These are phyloP conservation scores for Senna siamea DNA, from an alignment of 306 rosid species.

Conservation along the genomic window DNA sequence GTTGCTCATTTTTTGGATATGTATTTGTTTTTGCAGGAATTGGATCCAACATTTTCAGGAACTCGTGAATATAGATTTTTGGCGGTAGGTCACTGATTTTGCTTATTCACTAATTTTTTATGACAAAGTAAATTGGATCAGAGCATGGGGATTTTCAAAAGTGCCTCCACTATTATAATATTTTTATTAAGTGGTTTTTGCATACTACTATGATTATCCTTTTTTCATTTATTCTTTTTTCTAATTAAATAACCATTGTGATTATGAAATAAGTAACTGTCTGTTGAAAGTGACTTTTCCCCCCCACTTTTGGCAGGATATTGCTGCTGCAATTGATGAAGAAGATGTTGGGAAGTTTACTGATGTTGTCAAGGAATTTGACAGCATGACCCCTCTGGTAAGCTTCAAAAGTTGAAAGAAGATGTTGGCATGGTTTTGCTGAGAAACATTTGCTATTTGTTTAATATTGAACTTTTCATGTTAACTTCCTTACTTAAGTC, in stretches of 20 bases:
- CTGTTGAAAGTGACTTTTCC: not conserved
- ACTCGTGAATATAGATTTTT: constrained; percentile 83
- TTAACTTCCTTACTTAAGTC: not conserved
- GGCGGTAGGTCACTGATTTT: constrained; percentile 58
- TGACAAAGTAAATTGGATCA: not conserved
- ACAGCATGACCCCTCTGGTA: constrained; percentile 96
- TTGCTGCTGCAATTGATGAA: constrained; percentile 78
- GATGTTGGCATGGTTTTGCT: not conserved
- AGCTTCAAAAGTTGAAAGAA: constrained; percentile 19
- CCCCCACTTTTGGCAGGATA: constrained; percentile 51
- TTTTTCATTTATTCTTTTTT: not conserved
- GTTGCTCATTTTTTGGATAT: constrained; percentile 34
- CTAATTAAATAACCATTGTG: not conserved
- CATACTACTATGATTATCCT: not conserved
- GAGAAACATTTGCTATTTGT: not conserved
- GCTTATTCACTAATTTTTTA: not conserved
- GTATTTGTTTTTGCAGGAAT: constrained; percentile 64
- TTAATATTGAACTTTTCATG: not conserved
- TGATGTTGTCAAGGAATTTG: constrained; percentile 89
- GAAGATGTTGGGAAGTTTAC: constrained; percentile 86
- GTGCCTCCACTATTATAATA: not conserved
- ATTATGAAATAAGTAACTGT: not conserved
- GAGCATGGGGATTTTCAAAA: not conserved
- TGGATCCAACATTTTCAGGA: constrained; percentile 97
- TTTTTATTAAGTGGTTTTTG: constrained; percentile 3